Evolutionary conservation across 306 rosid genomes (phyloP).

Genomic region (Clitoria ternatea): DNA sequence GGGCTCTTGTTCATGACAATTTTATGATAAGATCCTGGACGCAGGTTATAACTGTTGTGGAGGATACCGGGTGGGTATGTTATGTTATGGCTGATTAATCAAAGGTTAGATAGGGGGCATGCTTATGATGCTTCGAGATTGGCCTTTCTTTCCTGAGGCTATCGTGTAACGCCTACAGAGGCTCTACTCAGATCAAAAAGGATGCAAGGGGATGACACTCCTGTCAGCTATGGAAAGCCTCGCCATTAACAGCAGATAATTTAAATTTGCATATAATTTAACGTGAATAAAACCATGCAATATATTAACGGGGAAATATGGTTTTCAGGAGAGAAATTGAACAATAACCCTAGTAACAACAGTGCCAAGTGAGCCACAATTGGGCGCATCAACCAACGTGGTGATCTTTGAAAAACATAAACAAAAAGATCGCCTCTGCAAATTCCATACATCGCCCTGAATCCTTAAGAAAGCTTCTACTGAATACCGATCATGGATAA

Average conservation of each 20-base stretch:
- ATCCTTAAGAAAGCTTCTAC: conserved; percentile 11
- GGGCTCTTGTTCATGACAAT: too few species aligned
- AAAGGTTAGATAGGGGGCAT: too few species aligned
- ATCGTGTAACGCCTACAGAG: too few species aligned
- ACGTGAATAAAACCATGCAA: not conserved
- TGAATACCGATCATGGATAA: not conserved
- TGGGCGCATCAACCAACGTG: not conserved
- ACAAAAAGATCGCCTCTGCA: not conserved
- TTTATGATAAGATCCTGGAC: too few species aligned
- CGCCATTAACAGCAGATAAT: not conserved
- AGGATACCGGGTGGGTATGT: too few species aligned
- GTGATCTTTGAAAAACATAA: not conserved
- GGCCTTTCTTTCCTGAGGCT: too few species aligned
- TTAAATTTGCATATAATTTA: not conserved
- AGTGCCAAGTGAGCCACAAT: not conserved
- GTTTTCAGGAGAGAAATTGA: not conserved
- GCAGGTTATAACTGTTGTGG: too few species aligned
- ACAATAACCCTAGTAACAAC: not conserved
- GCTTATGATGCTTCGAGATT: too few species aligned
- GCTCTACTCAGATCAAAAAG: too few species aligned
- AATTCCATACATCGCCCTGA: not conserved
- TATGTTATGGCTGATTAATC: too few species aligned
- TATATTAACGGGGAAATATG: not conserved
- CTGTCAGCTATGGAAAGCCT: not conserved
- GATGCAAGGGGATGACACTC: too few species aligned